These are phyloP conservation scores for Gymnopilus junonius DNA, from an alignment of 768 basidiomycete species.

Conservation along the genomic window DNA sequence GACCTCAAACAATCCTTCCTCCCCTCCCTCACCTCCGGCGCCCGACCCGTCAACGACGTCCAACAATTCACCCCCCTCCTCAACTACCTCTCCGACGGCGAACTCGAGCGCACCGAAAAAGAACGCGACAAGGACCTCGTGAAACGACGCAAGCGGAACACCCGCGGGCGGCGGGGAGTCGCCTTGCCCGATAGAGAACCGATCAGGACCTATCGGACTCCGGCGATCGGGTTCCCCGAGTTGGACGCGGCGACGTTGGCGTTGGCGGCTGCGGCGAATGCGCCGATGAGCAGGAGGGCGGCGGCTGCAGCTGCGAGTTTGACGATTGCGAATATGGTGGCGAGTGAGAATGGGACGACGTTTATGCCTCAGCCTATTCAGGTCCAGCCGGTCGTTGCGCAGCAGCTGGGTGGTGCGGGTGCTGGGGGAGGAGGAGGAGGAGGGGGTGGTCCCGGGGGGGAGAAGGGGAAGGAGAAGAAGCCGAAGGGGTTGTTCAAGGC, in stretches of 20 bases:
- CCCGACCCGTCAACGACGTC: slow-evolving; percentile 80
- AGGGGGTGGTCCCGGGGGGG: not conserved
- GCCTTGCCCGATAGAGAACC: slow-evolving; percentile 93
- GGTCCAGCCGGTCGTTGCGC: slow-evolving; percentile 32
- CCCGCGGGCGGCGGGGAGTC: slow-evolving; percentile 79
- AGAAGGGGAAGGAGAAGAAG: slow-evolving; percentile 61
- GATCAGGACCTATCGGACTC: slow-evolving; percentile 88
- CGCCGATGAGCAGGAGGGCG: slow-evolving; percentile 76
- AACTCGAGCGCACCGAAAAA: slow-evolving; percentile 87
- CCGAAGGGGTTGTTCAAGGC: slow-evolving; percentile 76
- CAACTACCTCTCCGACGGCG: slow-evolving; percentile 85
- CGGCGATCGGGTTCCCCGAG: slow-evolving; percentile 84
- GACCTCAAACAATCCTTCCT: slow-evolving; percentile 91
- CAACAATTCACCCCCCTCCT: slow-evolving; percentile 86
- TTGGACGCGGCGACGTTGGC: slow-evolving; percentile 74
- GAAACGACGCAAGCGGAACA: slow-evolving; percentile 83
- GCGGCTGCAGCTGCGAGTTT: slow-evolving; percentile 84
- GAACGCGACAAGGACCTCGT: slow-evolving; percentile 93
- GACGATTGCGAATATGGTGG: slow-evolving; percentile 92
- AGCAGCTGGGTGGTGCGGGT: slow-evolving; percentile 37
- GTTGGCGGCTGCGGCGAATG: slow-evolving; percentile 62
- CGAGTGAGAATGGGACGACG: slow-evolving; percentile 82
- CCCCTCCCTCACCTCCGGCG: slow-evolving; percentile 72
- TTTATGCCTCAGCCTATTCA: slow-evolving; percentile 52
- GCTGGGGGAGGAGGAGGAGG: slow-evolving; percentile 2